Conservation (phyloP, 768 basidiomycete genomes). For the Boletus sp. region DNA sequence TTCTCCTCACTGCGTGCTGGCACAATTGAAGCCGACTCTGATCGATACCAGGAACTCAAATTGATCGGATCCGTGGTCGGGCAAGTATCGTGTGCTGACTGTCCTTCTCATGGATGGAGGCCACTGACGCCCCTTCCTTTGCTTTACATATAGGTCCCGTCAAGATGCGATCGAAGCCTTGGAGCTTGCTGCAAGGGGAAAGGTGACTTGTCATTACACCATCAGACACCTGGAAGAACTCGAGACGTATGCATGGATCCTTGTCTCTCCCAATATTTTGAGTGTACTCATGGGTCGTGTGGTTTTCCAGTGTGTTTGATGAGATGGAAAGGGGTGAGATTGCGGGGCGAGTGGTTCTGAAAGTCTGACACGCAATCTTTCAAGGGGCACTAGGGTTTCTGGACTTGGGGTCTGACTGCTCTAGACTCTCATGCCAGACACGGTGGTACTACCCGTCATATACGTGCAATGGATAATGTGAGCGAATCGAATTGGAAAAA, state of each 20-base stretch:
- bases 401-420: too few species aligned
- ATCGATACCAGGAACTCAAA: constrained; percentile 18
- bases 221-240: constrained; percentile 30
- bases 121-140: neutral
- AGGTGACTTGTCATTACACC: constrained; percentile 36
- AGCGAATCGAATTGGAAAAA: too few species aligned
- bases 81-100: constrained; percentile 5
- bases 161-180: constrained; percentile 51
- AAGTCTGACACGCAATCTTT: constrained; percentile 9
- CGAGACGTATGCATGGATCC: constrained; percentile 14
- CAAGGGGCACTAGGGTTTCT: too few species aligned
- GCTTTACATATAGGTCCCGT: constrained; percentile 26
- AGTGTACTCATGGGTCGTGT: neutral
- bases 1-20: neutral
- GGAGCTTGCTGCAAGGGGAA: constrained; percentile 40
- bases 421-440: too few species aligned
- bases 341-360: constrained; percentile 20
- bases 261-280: neutral
- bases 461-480: too few species aligned
- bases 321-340: constrained; percentile 20
- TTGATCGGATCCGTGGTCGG: constrained; percentile 21
- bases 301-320: constrained; percentile 14
- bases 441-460: too few species aligned
- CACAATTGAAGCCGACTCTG: neutral
- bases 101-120: neutral